phyloP scores from a whole-genome alignment of 2,329 filamentous ascomycete genomes.

The Lasiodiplodia hormozganensis region DNA sequence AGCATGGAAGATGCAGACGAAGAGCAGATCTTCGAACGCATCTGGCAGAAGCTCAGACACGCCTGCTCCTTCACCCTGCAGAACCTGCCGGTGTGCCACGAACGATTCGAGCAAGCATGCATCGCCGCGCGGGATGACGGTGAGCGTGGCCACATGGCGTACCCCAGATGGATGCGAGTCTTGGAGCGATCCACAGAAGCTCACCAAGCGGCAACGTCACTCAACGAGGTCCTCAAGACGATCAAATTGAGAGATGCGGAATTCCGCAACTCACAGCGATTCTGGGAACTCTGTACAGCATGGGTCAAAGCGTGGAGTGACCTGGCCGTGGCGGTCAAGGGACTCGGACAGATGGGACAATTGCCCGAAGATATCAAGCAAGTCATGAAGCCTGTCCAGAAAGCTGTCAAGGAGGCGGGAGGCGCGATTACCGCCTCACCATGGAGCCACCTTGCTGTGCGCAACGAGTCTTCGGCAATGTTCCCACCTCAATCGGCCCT shows the following conservation, averaged over 20 bases:
- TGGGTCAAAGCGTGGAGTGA: conserved; percentile 75
- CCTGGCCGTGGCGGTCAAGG: conserved; percentile 67
- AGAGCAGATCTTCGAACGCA: conserved; percentile 80
- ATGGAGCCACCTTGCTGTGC: conserved; percentile 62
- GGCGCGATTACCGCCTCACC: conserved; percentile 72
- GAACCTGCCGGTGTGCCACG: conserved; percentile 72
- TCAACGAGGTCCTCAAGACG: conserved; percentile 74
- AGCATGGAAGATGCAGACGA: conserved; percentile 74
- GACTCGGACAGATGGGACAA: conserved; percentile 36
- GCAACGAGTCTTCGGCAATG: conserved; percentile 25
- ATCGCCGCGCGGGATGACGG: conserved; percentile 38
- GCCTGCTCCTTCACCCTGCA: conserved; percentile 77
- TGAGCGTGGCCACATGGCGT: conserved; percentile 43
- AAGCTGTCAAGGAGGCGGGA: conserved; percentile 80
- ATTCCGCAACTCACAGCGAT: conserved; percentile 68
- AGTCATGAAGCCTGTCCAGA: conserved; percentile 81
- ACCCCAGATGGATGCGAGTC: conserved; percentile 60
- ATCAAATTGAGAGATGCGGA: conserved; percentile 88
- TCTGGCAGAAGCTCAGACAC: conserved; percentile 77
- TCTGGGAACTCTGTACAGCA: conserved; percentile 75
- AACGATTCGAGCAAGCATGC: conserved; percentile 60
- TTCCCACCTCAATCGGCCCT: conserved; percentile 18
- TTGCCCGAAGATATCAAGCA: conserved; percentile 67
- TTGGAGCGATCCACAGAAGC: conserved; percentile 74
- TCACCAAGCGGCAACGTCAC: conserved; percentile 74